Percentiles rank a stretch among this genome's conserved stretches.
phyloP scores from a whole-genome alignment of 495 filamentous ascomycete genomes.

The Annulohypoxylon bovei region DNA sequence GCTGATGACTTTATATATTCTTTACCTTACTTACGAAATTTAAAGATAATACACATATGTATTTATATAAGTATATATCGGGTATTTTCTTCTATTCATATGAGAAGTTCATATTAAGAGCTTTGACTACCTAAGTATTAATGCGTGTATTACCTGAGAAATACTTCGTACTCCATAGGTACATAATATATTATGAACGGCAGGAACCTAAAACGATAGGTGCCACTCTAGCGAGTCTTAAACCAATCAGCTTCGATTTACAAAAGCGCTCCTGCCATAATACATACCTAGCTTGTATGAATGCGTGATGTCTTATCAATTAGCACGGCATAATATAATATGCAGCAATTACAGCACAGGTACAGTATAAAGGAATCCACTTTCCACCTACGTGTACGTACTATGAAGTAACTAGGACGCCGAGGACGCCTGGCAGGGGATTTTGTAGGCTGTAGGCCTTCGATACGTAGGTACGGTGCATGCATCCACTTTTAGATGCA shows the following conservation, averaged over 20 bases:
- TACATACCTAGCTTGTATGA: conserved; percentile 9
- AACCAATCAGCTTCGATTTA: conserved; percentile 17
- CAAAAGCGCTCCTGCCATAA: conserved; percentile 10
- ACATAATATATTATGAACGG: conserved; percentile 2
- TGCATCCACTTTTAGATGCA: conserved; percentile 15
- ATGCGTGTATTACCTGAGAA: background rate
- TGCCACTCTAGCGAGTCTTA: conserved; percentile 13
- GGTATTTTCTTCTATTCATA: too few species aligned
- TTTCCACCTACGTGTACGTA: conserved; percentile 11
- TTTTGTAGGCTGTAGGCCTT: background rate
- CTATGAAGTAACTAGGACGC: background rate
- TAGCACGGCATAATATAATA: conserved; percentile 8
- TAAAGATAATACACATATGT: background rate
- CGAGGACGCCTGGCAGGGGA: conserved; percentile 2
- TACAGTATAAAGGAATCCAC: background rate
- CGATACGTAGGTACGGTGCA: conserved; percentile 4
- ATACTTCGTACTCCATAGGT: background rate
- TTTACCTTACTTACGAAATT: background rate
- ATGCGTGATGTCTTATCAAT: conserved; percentile 36
- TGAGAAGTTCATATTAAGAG: background rate
- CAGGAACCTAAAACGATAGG: conserved; percentile 26
- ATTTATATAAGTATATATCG: background rate
- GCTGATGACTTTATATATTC: too few species aligned
- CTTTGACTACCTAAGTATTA: background rate
- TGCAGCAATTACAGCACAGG: conserved; percentile 7